Percentiles rank a stretch among this genome's conserved stretches.
These are phyloP conservation scores for Carpinus fangiana DNA, from an alignment of 306 rosid genomes.

Conservation along the genomic window DNA sequence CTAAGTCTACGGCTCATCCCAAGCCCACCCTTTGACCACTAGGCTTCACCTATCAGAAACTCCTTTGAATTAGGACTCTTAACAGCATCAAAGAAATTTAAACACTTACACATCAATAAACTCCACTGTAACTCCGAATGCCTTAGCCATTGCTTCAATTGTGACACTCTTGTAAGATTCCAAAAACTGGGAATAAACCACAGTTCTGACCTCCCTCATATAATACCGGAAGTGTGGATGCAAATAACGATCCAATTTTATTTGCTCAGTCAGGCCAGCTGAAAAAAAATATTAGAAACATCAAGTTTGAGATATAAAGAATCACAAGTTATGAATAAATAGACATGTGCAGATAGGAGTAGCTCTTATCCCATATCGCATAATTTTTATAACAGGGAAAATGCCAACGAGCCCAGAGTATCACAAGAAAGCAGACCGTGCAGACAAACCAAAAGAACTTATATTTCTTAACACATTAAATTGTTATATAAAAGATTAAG, in stretches of 20 bases:
- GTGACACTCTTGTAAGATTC: conserved; percentile 98
- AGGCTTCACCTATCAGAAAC: not conserved
- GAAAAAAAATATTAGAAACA: conserved; percentile 30
- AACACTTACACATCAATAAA: conserved; percentile 87
- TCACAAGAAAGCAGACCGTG: not conserved
- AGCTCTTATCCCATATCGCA: not conserved
- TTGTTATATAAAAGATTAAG: not conserved
- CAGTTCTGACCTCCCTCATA: conserved; percentile 95
- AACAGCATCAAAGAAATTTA: not conserved
- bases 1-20: too few species aligned
- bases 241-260: conserved; percentile 88
- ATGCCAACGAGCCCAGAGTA: conserved; percentile 1
- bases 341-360: not conserved
- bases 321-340: conserved; percentile 2
- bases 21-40: too few species aligned
- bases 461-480: not conserved
- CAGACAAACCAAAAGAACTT: not conserved
- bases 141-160: conserved; percentile 94
- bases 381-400: not conserved
- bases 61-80: not conserved
- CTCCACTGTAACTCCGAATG: conserved; percentile 94
- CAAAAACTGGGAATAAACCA: conserved; percentile 87
- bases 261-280: conserved; percentile 91
- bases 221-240: conserved; percentile 90
- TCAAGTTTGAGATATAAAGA: conserved; percentile 13